Evolutionary conservation across 306 rosid genomes (phyloP).

Genomic region (Casuarina cunninghamiana): DNA sequence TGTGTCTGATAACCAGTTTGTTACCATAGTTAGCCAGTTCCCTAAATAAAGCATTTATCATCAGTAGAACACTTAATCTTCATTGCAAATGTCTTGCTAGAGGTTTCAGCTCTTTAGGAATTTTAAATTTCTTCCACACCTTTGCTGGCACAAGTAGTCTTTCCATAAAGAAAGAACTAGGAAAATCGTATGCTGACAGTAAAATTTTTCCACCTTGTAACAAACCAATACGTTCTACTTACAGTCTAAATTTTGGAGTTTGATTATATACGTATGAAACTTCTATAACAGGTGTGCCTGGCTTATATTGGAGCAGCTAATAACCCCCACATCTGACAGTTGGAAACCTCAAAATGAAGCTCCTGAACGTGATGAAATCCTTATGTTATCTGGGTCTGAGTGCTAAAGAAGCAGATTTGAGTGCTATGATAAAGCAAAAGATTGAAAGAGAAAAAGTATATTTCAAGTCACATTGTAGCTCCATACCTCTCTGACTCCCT

Average conservation of each 20-base stretch:
- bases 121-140: background rate
- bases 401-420: background rate
- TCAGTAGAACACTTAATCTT: too few relatives aligned
- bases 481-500: background rate
- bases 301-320: background rate
- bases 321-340: background rate
- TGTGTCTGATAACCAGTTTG: slow-evolving; percentile 18
- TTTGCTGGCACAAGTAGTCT: background rate
- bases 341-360: background rate
- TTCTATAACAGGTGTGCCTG: background rate
- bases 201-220: background rate
- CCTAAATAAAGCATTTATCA: background rate
- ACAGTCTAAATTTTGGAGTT: background rate
- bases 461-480: background rate
- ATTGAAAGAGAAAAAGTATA: background rate
- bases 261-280: background rate
- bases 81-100: background rate
- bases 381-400: background rate
- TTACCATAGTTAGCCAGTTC: background rate
- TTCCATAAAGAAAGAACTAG: background rate
- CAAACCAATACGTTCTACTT: background rate
- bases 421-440: background rate
- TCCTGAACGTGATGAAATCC: background rate
- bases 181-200: background rate
- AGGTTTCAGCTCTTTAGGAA: background rate